phyloP scores from a whole-genome alignment of 129 eudicot genomes.

The Erigeron canadensis region DNA sequence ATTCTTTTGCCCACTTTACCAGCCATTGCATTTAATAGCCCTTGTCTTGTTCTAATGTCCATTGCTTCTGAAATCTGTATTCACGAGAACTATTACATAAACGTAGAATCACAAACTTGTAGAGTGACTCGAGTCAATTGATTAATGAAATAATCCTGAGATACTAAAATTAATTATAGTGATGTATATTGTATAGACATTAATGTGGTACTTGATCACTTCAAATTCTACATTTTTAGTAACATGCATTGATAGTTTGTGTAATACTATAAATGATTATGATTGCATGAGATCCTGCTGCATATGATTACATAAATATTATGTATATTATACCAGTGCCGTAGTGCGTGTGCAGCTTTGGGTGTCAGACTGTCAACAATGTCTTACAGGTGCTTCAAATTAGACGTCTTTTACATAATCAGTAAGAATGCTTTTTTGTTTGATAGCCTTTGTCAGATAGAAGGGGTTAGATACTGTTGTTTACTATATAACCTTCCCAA shows the following conservation, averaged over 20 bases:
- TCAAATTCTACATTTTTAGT: background rate
- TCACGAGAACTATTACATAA: constrained; percentile 9
- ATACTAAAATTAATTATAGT: background rate
- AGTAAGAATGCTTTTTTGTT: too few species aligned
- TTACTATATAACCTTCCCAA: background rate
- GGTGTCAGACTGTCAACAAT: background rate
- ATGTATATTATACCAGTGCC: background rate
- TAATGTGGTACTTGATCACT: background rate
- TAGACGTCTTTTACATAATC: background rate
- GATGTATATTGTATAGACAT: background rate
- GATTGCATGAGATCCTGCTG: background rate
- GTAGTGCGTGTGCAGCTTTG: background rate
- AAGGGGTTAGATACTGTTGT: too few species aligned
- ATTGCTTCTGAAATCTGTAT: constrained; percentile 89
- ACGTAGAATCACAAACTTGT: background rate
- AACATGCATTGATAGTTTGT: background rate
- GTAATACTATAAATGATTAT: background rate
- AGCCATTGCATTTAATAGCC: constrained; percentile 83
- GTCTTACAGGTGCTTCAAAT: background rate
- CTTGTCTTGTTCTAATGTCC: constrained; percentile 96
- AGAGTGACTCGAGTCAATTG: background rate
- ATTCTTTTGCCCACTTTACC: constrained; percentile 95
- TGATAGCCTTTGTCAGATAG: too few species aligned
- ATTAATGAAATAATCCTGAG: background rate
- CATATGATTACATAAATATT: background rate